These are phyloP conservation scores for Gossypium sturtianum DNA, from an alignment of 345 rosid species.

Conservation along the genomic window DNA sequence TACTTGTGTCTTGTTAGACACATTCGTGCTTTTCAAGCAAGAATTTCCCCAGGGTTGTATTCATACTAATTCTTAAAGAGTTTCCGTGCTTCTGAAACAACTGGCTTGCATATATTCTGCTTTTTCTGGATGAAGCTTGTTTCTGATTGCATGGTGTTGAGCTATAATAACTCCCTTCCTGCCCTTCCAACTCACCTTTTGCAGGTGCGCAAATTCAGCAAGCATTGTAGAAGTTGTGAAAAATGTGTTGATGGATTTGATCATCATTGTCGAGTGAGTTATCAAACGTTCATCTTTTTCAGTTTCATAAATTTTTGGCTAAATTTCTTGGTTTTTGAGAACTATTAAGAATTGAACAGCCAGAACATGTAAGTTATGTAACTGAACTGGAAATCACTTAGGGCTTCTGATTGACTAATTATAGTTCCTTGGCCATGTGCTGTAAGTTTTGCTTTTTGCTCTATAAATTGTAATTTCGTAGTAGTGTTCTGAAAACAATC, in stretches of 20 bases:
- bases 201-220: conserved; percentile 88
- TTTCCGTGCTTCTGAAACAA: not conserved
- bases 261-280: conserved; percentile 90
- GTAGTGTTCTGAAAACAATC: not conserved
- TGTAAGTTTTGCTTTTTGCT: not conserved
- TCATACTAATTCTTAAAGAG: not conserved
- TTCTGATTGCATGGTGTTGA: not conserved
- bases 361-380: not conserved
- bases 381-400: not conserved
- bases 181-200: conserved; percentile 6
- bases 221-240: conserved; percentile 93
- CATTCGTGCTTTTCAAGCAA: not conserved
- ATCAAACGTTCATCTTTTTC: conserved; percentile 2
- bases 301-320: not conserved
- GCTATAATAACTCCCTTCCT: not conserved
- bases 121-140: not conserved
- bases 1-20: too few relatives aligned
- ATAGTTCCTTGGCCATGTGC: not conserved
- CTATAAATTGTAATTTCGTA: not conserved
- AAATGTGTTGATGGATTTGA: conserved; percentile 97
- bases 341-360: not conserved
- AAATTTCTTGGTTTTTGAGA: conserved; percentile 2
- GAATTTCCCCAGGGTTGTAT: not conserved
- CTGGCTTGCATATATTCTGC: conserved; percentile 2
- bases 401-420: not conserved